These are phyloP conservation scores for Gossypium australe DNA, from an alignment of 345 rosid genomes.

Conservation along the genomic window DNA sequence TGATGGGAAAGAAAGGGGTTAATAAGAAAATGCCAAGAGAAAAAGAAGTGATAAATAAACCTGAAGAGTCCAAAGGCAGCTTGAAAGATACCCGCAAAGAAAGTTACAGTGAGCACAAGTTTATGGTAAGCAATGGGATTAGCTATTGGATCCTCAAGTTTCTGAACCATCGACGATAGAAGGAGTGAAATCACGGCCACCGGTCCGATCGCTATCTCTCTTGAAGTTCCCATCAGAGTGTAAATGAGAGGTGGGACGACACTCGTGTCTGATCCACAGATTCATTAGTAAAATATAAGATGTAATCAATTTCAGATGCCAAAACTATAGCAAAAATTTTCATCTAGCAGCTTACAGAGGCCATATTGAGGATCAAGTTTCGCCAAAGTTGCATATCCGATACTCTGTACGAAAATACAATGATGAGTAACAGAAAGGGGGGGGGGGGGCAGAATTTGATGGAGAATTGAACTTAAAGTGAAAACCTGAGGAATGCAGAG, in stretches of 20 bases:
- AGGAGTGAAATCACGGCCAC: slow-evolving; percentile 91
- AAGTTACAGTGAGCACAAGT: slow-evolving; percentile 67
- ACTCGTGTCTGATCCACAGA: slow-evolving; percentile 56
- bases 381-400: slow-evolving; percentile 92
- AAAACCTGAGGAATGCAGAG: slow-evolving; percentile 88
- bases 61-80: slow-evolving; percentile 74
- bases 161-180: slow-evolving; percentile 63
- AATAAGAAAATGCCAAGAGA: background rate
- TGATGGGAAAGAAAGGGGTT: background rate
- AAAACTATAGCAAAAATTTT: slow-evolving; percentile 8
- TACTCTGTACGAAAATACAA: slow-evolving; percentile 45
- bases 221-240: slow-evolving; percentile 89
- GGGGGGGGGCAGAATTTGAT: too few relatives aligned
- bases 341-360: slow-evolving; percentile 52
- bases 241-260: slow-evolving; percentile 84
- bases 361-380: slow-evolving; percentile 95
- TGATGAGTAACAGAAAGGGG: background rate
- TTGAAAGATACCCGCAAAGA: slow-evolving; percentile 82
- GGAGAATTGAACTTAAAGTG: too few relatives aligned
- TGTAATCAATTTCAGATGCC: background rate
- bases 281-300: background rate
- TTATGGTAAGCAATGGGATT: slow-evolving; percentile 59
- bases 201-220: slow-evolving; percentile 88
- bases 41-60: slow-evolving; percentile 14
- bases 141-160: slow-evolving; percentile 55